Base-by-base conservation (phyloP, 2,329 filamentous ascomycete genomes). In the Arthrobotrys entomopaga region DNA sequence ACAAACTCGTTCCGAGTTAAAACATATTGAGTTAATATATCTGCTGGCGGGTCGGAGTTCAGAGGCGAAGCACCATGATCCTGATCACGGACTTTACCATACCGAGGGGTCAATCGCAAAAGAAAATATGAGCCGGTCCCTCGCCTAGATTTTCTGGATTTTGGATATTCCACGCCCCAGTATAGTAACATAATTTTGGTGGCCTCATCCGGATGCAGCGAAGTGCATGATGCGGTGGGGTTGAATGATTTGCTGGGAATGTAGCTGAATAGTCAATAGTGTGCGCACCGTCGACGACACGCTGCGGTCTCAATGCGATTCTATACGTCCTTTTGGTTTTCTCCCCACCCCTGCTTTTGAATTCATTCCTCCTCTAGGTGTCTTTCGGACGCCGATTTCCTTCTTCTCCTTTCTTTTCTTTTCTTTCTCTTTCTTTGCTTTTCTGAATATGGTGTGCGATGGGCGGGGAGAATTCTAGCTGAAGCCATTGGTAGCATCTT, bases 161-260 rank as follows among this genome's bases (percentile, higher is more conserved):
- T 22, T 42, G 6, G 49, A 19, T 50, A 50, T 65, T 56, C 42
- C 15, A 24, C 60, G n/a, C 11, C 65, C n/a, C n/a, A n/a, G 3
- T 16, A 2, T 7, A 29, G 8, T 26, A 10, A 24, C 3, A 29
- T 20, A 10, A 26, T 48, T 43, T 42, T 57, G 53, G 59, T 67
- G 61, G 67, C 53, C 63, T 63, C 70, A 74, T 67, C 70, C 70
- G 57, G 49, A 74, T 74, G 63, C 57, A 74, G 70, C 70, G 56
- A 66, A 49, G 4, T 69, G 49, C 65, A 69, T 57, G 53, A 50
- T 43, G 29, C 24, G 24, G 61, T 50, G 61, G 61, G 61, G 61
- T 42, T 65, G 49, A 42, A 42, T 60, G 65, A 69, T 69, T 61
- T 57, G 49, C 65, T 56, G 50, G 52, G 49, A 50, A 59, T 56